Base-by-base conservation (phyloP, 2,329 filamentous ascomycete species). In the Zymoseptoria ardabiliae region DNA sequence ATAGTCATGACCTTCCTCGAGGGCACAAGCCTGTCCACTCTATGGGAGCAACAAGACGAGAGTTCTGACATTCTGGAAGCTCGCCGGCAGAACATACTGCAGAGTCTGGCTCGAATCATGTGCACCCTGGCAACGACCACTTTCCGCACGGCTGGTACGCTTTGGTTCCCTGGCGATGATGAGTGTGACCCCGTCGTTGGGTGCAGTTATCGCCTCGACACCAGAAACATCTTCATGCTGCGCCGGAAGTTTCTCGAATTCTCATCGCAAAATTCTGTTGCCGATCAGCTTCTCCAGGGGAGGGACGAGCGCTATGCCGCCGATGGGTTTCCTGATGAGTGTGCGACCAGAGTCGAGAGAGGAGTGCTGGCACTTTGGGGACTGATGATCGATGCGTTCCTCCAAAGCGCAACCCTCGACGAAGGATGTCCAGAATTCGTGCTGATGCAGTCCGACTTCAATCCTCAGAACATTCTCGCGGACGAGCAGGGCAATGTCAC, bases 401-500 rank as follows among this genome's bases (percentile, higher is more conserved):
- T 62, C 19, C 50, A 61, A 13, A 61, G 59, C 19, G 57, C 60
- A 19, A 59, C 57, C 6, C 28, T 57, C 2, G 41, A 52, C 17
- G 19, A 54, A 17, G 50, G 50, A 17, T 59, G 63, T 54, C 56
- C 53, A 19, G 54, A 64, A 5, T 65, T 65, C 35, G 60, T 62
- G 11, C 53, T 65, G 11, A 64, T 63, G 62, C 63, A 63, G 13
- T 60, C 60, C 7, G 63, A 65, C 53, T 65, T 65, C 60, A 63
- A 61, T 41, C 62, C 58, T 9, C 62, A 62, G 56, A 65, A 65
- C 19, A 60, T 65, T 3, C 56, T 65, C 9, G 59, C 61, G 7
- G 54, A 62, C 19, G 62, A 61, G 4, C 48, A 58, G 9, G 53
- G 59, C 6, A 52, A 59, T 2, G 48, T 64, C 23, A 55, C 58